Conservation (phyloP, 2,329 filamentous ascomycete species). For the Sclerotinia minor region DNA sequence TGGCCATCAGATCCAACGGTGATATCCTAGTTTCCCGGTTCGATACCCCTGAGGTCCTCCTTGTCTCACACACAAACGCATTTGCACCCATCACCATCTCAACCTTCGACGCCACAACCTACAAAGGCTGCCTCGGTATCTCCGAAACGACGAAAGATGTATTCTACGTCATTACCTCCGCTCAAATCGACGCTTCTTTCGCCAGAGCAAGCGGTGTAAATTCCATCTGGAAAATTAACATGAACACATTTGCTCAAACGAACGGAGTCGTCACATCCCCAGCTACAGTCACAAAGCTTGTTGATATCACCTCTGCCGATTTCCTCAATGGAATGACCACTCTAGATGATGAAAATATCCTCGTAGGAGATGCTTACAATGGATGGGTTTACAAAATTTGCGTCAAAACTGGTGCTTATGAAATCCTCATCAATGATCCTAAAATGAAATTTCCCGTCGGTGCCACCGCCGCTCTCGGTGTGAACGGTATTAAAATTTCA, state of each 20-base stretch:
- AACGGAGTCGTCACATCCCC: constrained; percentile 1
- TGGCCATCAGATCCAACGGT: constrained; percentile 43
- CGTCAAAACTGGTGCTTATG: constrained; percentile 33
- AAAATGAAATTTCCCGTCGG: constrained; percentile 29
- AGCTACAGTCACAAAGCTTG: constrained; percentile 25
- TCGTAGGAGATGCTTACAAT: constrained; percentile 34
- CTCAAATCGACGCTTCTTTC: constrained; percentile 39
- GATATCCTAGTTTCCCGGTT: constrained; percentile 43
- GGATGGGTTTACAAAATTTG: constrained; percentile 36
- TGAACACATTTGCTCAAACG: constrained; percentile 30
- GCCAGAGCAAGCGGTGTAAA: constrained; percentile 32
- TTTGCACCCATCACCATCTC: constrained; percentile 32
- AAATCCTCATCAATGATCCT: constrained; percentile 35
- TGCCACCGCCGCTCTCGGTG: constrained; percentile 29
- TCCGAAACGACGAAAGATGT: constrained; percentile 41
- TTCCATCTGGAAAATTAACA: constrained; percentile 36
- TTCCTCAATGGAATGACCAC: constrained; percentile 39
- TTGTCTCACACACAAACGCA: constrained; percentile 40
- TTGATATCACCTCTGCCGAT: constrained; percentile 25
- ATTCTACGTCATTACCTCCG: constrained; percentile 37
- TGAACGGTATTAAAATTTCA: constrained; percentile 39
- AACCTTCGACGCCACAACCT: constrained; percentile 39
- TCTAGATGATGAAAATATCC: constrained; percentile 28
- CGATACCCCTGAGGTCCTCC: constrained; percentile 40
- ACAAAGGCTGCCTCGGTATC: constrained; percentile 42